Evolutionary conservation across 352 stramenopile species (phyloP).

Genomic region (Phytopythium boreale): DNA sequence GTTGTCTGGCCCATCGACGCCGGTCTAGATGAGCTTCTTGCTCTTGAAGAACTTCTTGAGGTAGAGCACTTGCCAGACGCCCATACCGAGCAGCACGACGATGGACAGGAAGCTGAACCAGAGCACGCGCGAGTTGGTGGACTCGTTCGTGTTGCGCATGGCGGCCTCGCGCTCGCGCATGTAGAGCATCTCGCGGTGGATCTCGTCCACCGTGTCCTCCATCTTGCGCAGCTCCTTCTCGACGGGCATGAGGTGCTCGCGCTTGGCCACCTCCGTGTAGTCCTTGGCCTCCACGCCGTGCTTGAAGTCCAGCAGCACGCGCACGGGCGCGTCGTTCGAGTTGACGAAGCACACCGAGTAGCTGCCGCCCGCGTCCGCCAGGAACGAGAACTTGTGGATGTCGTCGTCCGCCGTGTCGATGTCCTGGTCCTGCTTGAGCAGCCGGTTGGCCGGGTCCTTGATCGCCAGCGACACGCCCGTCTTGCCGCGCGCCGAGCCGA

Average conservation of each 20-base stretch:
- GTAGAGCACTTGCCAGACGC: conserved; percentile 87
- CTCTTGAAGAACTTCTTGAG: conserved; percentile 93
- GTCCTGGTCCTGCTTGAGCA: conserved; percentile 82
- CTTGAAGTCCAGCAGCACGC: conserved; percentile 86
- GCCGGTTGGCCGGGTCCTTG: conserved; percentile 71
- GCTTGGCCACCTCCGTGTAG: conserved; percentile 86
- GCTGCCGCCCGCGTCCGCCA: conserved; percentile 57
- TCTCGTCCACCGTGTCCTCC: conserved; percentile 87
- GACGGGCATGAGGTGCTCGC: conserved; percentile 87
- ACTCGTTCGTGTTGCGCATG: conserved; percentile 90
- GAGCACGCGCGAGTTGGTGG: conserved; percentile 84
- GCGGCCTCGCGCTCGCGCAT: conserved; percentile 83
- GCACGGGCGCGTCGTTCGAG: conserved; percentile 63
- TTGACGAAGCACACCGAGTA: conserved; percentile 86
- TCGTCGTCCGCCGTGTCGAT: conserved; percentile 80
- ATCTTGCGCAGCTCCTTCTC: conserved; percentile 89
- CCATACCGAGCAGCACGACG: conserved; percentile 79
- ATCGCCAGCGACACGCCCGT: conserved; percentile 70
- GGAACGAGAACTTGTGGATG: conserved; percentile 84
- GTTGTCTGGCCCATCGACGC: neutral
- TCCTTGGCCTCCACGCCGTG: conserved; percentile 87
- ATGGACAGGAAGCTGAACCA: conserved; percentile 92
- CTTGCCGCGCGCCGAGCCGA: conserved; percentile 58
- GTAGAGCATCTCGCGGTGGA: conserved; percentile 90
- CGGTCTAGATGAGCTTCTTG: conserved; percentile 87